Evolutionary conservation across 768 basidiomycete species (phyloP).

Genomic region (Serendipita vermifera): DNA sequence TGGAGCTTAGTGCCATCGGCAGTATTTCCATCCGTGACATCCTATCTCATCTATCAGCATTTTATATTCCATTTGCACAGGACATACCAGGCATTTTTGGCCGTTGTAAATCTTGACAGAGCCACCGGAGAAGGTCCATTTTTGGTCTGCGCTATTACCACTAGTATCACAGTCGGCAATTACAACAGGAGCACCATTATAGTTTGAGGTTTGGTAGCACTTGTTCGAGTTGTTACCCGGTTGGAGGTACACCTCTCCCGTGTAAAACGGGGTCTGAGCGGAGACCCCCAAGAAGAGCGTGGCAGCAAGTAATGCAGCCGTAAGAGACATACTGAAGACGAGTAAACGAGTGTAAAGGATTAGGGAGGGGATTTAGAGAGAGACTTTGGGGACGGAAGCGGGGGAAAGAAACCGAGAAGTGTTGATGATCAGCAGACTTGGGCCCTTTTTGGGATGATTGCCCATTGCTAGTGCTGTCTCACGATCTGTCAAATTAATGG

Average conservation of each 20-base stretch:
- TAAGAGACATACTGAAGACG: too few relatives aligned
- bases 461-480: too few relatives aligned
- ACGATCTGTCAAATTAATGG: too few relatives aligned
- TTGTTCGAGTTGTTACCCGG: slow-evolving; percentile 25
- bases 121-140: slow-evolving; percentile 36
- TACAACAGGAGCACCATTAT: slow-evolving; percentile 35
- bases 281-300: background rate
- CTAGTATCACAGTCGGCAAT: slow-evolving; percentile 35
- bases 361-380: too few relatives aligned
- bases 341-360: too few relatives aligned
- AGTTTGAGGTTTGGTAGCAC: slow-evolving; percentile 24
- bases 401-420: too few relatives aligned
- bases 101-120: slow-evolving; percentile 31
- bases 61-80: slow-evolving; percentile 7
- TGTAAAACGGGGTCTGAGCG: background rate
- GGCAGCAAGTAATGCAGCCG: background rate
- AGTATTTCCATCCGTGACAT: slow-evolving; percentile 31
- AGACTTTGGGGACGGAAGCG: too few relatives aligned
- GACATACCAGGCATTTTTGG: slow-evolving; percentile 40
- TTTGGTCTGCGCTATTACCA: slow-evolving; percentile 32
- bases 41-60: slow-evolving; percentile 13
- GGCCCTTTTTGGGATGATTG: too few relatives aligned
- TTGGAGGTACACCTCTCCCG: background rate
- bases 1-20: slow-evolving; percentile 37
- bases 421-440: too few relatives aligned